These are phyloP conservation scores for Knufia petricola DNA, from an alignment of 2,329 filamentous ascomycete genomes.

Conservation along the genomic window DNA sequence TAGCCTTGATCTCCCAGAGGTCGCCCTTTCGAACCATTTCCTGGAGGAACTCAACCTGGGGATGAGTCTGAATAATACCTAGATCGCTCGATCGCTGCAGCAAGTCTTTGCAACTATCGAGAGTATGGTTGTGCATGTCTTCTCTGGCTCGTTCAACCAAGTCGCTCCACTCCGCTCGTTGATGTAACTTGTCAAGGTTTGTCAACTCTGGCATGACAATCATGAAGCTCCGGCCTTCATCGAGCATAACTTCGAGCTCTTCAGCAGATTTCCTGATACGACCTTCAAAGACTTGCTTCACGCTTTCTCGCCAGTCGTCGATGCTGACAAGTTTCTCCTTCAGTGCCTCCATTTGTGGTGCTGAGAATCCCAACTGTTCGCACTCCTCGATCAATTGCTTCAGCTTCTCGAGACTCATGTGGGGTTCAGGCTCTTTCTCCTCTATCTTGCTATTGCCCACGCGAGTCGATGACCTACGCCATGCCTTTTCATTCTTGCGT, in stretches of 20 bases:
- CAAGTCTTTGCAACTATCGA: slow-evolving; percentile 69
- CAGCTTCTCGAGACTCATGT: slow-evolving; percentile 73
- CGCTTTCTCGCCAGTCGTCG: slow-evolving; percentile 70
- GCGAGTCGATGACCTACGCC: slow-evolving; percentile 62
- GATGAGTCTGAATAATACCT: slow-evolving; percentile 68
- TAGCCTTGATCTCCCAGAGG: slow-evolving; percentile 85
- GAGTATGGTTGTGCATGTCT: slow-evolving; percentile 56
- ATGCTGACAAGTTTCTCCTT: slow-evolving; percentile 79
- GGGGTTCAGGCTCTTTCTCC: slow-evolving; percentile 71
- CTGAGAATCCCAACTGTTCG: slow-evolving; percentile 83
- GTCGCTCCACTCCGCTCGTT: slow-evolving; percentile 82
- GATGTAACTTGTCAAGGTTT: slow-evolving; percentile 65
- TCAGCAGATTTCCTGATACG: slow-evolving; percentile 54
- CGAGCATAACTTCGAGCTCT: slow-evolving; percentile 82
- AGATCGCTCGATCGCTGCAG: slow-evolving; percentile 69
- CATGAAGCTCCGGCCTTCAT: slow-evolving; percentile 79
- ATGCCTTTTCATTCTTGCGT: slow-evolving; percentile 84
- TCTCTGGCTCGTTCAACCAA: slow-evolving; percentile 58
- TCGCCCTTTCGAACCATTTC: slow-evolving; percentile 69
- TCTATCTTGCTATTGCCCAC: slow-evolving; percentile 61
- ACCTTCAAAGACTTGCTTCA: slow-evolving; percentile 59
- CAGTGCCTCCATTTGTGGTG: slow-evolving; percentile 76
- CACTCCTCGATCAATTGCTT: slow-evolving; percentile 74
- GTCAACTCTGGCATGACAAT: slow-evolving; percentile 87
- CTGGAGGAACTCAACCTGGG: slow-evolving; percentile 64